Evolutionary conservation across 1,284 basidiomycete genomes (phyloP), one percentile per base, ranked within the genome.

Genomic region (Leccinum huronense): DNA sequence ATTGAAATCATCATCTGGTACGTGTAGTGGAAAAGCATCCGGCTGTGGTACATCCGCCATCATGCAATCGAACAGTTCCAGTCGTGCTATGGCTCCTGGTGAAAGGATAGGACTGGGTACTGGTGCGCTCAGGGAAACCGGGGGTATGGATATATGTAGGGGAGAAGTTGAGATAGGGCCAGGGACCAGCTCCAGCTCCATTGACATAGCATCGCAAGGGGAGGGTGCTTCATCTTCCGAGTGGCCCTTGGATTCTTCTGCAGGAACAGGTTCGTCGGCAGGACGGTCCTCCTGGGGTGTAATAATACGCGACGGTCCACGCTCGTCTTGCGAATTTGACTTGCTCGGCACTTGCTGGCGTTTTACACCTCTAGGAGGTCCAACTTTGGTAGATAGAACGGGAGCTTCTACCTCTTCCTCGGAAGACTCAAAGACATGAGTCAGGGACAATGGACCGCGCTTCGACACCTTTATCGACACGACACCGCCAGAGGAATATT

Each of bases 41-140:
- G 53, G 19, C 8, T 19, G 53, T 10, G 58, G 27, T 45, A 9
- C 8, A 30, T 67, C 62, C 10, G 1, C 54, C 60, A 72, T 66
- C 68, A 73, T 67, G 19, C 54, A 65, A 59, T 75, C 73, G 48
- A 75, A 75, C n/a, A 75, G 40, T 3, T 75, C 63, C 2, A 75
- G 71, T 57, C 73, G 72, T 13, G 71, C 71, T 34, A 14, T 57
- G 8, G 75, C 60, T 33, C 73, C 66, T 8, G 73, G 73, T 48
- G 73, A 77, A 33, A 77, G 67, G 6, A 58, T 57, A 13, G 67
- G 67, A 19, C 42, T 71, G 8, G 5, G 53, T 14, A 16, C 57
- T 11, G 27, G 59, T 38, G 8, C 3, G 23, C 4, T 55, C 54
- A 45, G 53, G 2, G 34, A 1, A 1, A 36, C 33, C 8, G 23